These are phyloP conservation scores for Leavenworthia alabamica DNA, from an alignment of 345 rosid genomes.

Conservation along the genomic window DNA sequence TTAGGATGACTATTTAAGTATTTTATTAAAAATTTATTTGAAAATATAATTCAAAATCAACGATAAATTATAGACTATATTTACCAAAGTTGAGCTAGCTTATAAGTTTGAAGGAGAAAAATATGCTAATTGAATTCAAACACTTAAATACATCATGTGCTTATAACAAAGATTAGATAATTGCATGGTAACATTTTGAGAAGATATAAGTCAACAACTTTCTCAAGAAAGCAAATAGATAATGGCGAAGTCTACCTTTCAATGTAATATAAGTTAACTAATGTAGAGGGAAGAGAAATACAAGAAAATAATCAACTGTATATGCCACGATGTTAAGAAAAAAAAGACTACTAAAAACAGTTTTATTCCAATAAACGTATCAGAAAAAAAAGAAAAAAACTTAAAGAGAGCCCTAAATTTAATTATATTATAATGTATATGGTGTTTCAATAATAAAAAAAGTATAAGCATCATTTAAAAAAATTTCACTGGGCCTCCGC, in stretches of 20 bases:
- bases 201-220: background rate
- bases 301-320: background rate
- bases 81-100: background rate
- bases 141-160: background rate
- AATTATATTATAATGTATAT: background rate
- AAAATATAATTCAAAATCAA: background rate
- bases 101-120: background rate
- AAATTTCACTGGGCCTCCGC: conserved; percentile 9
- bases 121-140: background rate
- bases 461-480: background rate
- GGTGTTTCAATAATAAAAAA: background rate
- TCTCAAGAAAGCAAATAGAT: background rate
- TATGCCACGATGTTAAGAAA: background rate
- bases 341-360: background rate
- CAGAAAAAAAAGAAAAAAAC: background rate
- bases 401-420: background rate
- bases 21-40: background rate
- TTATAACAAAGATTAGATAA: background rate
- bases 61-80: background rate
- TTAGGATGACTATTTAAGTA: background rate
- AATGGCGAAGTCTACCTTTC: background rate
- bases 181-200: background rate
- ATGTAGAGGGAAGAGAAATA: background rate
- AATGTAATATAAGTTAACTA: background rate
- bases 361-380: background rate